Conservation (phyloP, 768 basidiomycete species). For the Agaricus sinodeliciosus region DNA sequence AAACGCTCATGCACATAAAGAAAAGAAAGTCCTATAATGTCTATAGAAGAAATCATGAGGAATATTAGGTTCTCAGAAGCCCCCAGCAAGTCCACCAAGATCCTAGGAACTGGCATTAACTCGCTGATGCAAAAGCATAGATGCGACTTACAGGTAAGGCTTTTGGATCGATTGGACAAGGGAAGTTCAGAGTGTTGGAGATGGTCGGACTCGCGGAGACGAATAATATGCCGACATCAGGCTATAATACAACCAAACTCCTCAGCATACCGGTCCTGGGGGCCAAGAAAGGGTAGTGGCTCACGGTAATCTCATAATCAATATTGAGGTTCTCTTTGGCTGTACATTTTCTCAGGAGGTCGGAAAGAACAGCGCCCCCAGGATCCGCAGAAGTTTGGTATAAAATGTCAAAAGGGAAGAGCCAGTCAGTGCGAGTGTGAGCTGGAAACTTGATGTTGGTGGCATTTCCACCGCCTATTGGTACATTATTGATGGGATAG, state of each 20-base stretch:
- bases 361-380: slow-evolving; percentile 43
- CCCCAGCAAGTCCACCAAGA: too few species aligned
- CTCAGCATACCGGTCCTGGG: not conserved
- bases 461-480: slow-evolving; percentile 57
- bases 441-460: slow-evolving; percentile 42
- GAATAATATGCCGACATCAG: slow-evolving; percentile 58
- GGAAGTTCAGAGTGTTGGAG: slow-evolving; percentile 52
- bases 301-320: slow-evolving; percentile 60
- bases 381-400: slow-evolving; percentile 56
- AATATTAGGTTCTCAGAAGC: too few species aligned
- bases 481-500: slow-evolving; percentile 69
- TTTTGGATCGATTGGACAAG: slow-evolving; percentile 45
- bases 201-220: slow-evolving; percentile 63
- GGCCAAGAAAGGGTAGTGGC: slow-evolving; percentile 13
- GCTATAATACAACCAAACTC: slow-evolving; percentile 28
- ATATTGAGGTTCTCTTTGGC: slow-evolving; percentile 46
- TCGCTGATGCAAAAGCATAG: too few species aligned
- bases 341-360: slow-evolving; percentile 62
- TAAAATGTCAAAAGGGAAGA: slow-evolving; percentile 66
- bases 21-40: too few species aligned
- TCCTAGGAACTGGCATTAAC: too few species aligned
- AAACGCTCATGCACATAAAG: too few species aligned
- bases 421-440: slow-evolving; percentile 54
- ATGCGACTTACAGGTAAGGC: not conserved
- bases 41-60: too few species aligned